Base-by-base conservation (phyloP, 2,329 filamentous ascomycete species). In the Talaromyces sp. region DNA sequence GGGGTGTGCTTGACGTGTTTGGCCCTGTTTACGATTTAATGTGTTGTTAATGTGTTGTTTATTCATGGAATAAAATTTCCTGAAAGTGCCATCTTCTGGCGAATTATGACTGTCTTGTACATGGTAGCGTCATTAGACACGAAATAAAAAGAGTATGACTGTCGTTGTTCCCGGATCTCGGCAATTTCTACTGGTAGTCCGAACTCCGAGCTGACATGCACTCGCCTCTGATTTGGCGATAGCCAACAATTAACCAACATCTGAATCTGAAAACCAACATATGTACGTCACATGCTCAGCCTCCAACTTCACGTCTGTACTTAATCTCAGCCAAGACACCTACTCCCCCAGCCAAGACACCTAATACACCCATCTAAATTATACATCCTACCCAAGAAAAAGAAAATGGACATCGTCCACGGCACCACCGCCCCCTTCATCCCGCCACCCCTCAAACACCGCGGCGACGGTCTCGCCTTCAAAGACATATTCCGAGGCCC, bases 341-440 rank as follows among this genome's bases (percentile, higher is more conserved):
- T 33, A 33, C 3, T 11, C 9, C 30, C 28, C 9, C 30, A 32
- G 30, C 30, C 32, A 33, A 33, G 19, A 47, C 19, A 44, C 11
- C 39, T 7, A 42, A 4, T 28, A 28, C 51, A 28, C 3, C 51
- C 11, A 17, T 27, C 51, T 5, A 27, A 27, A 54, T 2, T 15
- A 32, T 28, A n/a, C 11, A 30, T 30, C 10, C 30, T 32, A 32
- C 10, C 11, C 11, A 36, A 36, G 22, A 22, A 22, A 9, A 32
- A 13, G n/a, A 55, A 9, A 25, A 65, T 65, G 58, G 61, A 61
- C 1, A 63, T 61, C 4, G 61, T 60, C 64, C 65, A 71, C 30
- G 65, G 59, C 10, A 67, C 63, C 10, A 62, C 67, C 7, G 56
- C 62, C 19, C 3, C 39, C 6, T 65, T 59, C 59, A 55, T 62